Evolutionary conservation across 1,284 basidiomycete species (phyloP).

Genomic region (Microbotryum silenes-acaulis): DNA sequence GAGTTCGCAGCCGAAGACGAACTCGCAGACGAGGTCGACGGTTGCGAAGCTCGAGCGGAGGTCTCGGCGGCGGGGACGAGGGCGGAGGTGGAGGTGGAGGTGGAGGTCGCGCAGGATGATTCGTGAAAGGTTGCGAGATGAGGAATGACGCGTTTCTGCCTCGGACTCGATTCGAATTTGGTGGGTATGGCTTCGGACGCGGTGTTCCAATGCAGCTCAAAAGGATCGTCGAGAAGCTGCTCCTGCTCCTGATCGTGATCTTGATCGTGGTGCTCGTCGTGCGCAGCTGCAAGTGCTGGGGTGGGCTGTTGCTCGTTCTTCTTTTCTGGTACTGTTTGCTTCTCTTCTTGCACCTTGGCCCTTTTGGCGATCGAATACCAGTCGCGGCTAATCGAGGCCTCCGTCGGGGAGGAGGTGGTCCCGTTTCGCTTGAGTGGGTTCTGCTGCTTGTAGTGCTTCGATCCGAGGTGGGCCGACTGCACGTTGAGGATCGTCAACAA

Average conservation of each 20-base stretch:
- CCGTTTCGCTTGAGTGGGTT: constrained; percentile 44
- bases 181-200: constrained; percentile 47
- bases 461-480: constrained; percentile 51
- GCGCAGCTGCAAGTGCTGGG: background rate
- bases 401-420: constrained; percentile 27
- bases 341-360: constrained; percentile 32
- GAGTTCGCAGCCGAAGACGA: too few relatives aligned
- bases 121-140: too few relatives aligned
- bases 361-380: constrained; percentile 24
- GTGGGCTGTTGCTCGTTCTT: constrained; percentile 34
- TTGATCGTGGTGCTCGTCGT: constrained; percentile 24
- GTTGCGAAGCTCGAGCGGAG: too few relatives aligned
- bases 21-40: too few relatives aligned
- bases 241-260: constrained; percentile 8
- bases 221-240: constrained; percentile 36
- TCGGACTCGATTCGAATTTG: constrained; percentile 53
- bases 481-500: constrained; percentile 91
- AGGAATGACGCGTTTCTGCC: constrained; percentile 37
- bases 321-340: constrained; percentile 39
- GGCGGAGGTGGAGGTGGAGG: background rate
- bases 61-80: background rate
- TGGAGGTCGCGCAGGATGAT: too few relatives aligned
- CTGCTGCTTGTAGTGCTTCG: constrained; percentile 42
- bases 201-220: constrained; percentile 56
- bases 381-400: constrained; percentile 13